phyloP scores from a whole-genome alignment of 2,329 filamentous ascomycete genomes.

The Blumeriella jaapii region DNA sequence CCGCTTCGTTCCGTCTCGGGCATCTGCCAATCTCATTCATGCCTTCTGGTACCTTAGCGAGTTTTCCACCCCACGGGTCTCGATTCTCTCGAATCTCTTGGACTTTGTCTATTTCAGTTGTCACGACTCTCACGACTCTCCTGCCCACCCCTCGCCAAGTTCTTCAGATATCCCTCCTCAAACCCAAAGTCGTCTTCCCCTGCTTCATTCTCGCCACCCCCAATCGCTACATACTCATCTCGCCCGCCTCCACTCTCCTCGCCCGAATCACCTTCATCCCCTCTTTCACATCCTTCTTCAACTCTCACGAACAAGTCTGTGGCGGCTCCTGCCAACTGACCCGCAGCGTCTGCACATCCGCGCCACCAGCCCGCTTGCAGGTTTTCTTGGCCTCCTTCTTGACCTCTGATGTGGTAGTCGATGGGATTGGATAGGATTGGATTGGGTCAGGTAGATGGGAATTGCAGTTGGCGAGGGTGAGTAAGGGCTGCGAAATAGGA shows the following conservation, averaged over 20 bases:
- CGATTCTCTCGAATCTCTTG: not conserved
- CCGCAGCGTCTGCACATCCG: slow-evolving; percentile 17
- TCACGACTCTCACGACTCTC: too few species aligned
- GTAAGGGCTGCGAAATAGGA: slow-evolving; percentile 14
- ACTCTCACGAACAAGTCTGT: slow-evolving; percentile 22
- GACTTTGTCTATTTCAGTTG: too few species aligned
- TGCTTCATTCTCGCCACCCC: slow-evolving; percentile 23
- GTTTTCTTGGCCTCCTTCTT: slow-evolving; percentile 21
- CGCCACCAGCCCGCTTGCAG: slow-evolving; percentile 20
- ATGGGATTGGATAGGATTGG: slow-evolving; percentile 12
- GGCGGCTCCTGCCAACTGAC: slow-evolving; percentile 23
- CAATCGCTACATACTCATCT: slow-evolving; percentile 25
- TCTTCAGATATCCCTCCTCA: slow-evolving; percentile 19
- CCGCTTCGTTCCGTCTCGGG: too few species aligned
- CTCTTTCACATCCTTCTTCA: slow-evolving; percentile 21
- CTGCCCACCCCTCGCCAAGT: too few species aligned
- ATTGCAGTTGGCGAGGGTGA: slow-evolving; percentile 23
- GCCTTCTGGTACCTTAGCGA: too few species aligned
- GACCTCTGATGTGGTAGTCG: slow-evolving; percentile 13
- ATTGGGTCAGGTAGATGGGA: slow-evolving; percentile 18
- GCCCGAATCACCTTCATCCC: slow-evolving; percentile 16
- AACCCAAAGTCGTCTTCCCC: slow-evolving; percentile 19
- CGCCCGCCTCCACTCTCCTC: slow-evolving; percentile 14
- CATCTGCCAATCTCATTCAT: too few species aligned
- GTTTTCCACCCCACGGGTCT: too few species aligned